Percentiles rank a stretch among this genome's conserved stretches.
Evolutionary conservation across 2,329 filamentous ascomycete genomes (phyloP).

Genomic region (Neocatenulostroma microsporum): DNA sequence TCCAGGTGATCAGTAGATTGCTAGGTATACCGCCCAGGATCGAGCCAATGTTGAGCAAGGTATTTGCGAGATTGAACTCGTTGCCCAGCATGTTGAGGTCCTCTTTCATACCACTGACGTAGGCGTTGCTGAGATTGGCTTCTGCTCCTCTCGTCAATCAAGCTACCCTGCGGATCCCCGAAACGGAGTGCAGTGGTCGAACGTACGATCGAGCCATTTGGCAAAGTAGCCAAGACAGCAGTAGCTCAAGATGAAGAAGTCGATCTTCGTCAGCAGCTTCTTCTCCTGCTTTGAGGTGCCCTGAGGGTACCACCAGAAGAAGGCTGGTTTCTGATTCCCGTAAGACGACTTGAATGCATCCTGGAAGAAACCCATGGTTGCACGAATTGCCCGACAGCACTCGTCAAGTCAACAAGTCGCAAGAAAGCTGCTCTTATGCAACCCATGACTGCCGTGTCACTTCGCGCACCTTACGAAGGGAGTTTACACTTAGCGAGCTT

Average conservation of each 20-base stretch:
- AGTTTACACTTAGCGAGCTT: too few relatives aligned
- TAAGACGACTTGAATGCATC: slow-evolving; percentile 13
- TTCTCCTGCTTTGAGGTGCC: slow-evolving; percentile 10
- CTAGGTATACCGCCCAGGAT: slow-evolving; percentile 34
- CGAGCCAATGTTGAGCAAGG: slow-evolving; percentile 22
- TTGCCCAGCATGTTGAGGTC: slow-evolving; percentile 33
- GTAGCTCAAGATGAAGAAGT: slow-evolving; percentile 15
- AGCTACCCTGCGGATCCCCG: too few relatives aligned
- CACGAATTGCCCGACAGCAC: too few relatives aligned
- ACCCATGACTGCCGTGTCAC: too few relatives aligned
- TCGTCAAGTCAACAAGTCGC: too few relatives aligned
- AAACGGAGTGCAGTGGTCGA: neutral
- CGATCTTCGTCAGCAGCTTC: slow-evolving; percentile 15
- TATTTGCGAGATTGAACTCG: slow-evolving; percentile 28
- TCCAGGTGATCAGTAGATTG: slow-evolving; percentile 30
- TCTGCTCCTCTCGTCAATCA: slow-evolving; percentile 10
- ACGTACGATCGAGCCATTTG: slow-evolving; percentile 14
- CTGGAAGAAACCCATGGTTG: slow-evolving; percentile 8
- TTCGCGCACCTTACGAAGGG: too few relatives aligned
- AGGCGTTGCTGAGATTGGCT: slow-evolving; percentile 37
- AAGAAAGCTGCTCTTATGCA: too few relatives aligned
- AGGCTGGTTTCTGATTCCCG: slow-evolving; percentile 10
- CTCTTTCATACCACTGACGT: slow-evolving; percentile 37
- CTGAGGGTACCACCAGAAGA: slow-evolving; percentile 17
- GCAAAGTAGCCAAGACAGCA: slow-evolving; percentile 14